These are phyloP conservation scores for Pulveroboletus sp. DNA, from an alignment of 768 basidiomycete genomes.

Conservation along the genomic window DNA sequence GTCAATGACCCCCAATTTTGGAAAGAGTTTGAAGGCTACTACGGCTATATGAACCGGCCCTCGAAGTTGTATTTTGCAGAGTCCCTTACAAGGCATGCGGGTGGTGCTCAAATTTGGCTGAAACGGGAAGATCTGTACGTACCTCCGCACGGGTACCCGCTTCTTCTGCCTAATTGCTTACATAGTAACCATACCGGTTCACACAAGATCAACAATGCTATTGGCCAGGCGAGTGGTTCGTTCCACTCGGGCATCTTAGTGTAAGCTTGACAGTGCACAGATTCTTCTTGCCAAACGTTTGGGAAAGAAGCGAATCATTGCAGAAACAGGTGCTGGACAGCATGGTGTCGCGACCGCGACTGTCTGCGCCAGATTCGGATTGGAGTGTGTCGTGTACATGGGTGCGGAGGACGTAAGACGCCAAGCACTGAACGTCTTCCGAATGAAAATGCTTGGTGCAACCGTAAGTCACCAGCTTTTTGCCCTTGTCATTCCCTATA, in stretches of 20 bases:
- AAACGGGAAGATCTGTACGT: constrained; percentile 90
- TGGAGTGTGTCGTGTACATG: constrained; percentile 98
- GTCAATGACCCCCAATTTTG: constrained; percentile 87
- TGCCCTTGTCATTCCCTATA: neutral
- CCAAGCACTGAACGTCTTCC: constrained; percentile 96
- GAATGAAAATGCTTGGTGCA: constrained; percentile 95
- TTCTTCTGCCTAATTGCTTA: constrained; percentile 2
- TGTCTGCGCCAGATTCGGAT: constrained; percentile 92
- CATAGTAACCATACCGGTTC: constrained; percentile 94
- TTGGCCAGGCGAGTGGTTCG: constrained; percentile 72
- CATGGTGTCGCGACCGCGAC: constrained; percentile 99
- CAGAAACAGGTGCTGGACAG: constrained; percentile 98
- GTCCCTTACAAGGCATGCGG: constrained; percentile 83
- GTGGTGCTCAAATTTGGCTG: constrained; percentile 96
- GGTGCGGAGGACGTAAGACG: constrained; percentile 95
- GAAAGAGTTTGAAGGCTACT: constrained; percentile 86
- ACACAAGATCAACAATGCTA: constrained; percentile 99
- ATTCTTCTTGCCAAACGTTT: constrained; percentile 91
- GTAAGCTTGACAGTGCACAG: constrained; percentile 34
- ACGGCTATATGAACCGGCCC: constrained; percentile 93
- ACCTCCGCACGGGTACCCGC: neutral
- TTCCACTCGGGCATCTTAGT: neutral
- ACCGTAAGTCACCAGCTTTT: constrained; percentile 47
- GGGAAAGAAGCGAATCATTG: constrained; percentile 96
- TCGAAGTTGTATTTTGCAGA: constrained; percentile 90